These are phyloP conservation scores for Colletotrichum sp. DNA, from an alignment of 2,329 filamentous ascomycete species.

Conservation along the genomic window DNA sequence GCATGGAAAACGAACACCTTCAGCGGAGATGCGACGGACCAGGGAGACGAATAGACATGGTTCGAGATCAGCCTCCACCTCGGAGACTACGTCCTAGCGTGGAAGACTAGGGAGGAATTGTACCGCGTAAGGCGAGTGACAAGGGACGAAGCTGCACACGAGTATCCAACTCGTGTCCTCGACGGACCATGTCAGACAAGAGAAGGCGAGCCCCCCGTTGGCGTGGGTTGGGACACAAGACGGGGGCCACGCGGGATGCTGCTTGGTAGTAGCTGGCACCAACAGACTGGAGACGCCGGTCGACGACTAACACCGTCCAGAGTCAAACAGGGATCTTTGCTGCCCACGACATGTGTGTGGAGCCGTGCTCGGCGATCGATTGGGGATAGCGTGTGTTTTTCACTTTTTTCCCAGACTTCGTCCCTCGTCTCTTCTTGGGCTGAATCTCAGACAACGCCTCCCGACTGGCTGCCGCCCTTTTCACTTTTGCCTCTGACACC, in stretches of 20 bases:
- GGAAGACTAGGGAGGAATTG: not conserved
- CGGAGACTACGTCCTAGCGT: slow-evolving; percentile 8
- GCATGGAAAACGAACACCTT: not conserved
- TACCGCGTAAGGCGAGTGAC: slow-evolving; percentile 6
- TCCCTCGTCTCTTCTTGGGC: slow-evolving; percentile 2
- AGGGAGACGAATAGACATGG: slow-evolving; percentile 17
- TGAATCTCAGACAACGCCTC: not conserved
- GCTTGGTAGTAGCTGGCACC: not conserved
- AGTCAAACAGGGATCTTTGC: not conserved
- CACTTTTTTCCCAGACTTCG: slow-evolving; percentile 14
- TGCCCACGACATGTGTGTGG: not conserved
- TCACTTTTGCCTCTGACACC: slow-evolving; percentile 13
- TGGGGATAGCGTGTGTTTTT: slow-evolving; percentile 7
- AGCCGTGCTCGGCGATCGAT: slow-evolving; percentile 8
- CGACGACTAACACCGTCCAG: not conserved
- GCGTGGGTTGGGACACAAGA: not conserved
- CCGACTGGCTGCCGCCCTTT: slow-evolving; percentile 8
- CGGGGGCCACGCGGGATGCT: not conserved
- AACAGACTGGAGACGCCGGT: not conserved
- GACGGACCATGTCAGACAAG: not conserved
- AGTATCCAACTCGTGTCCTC: not conserved
- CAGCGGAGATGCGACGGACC: slow-evolving; percentile 12
- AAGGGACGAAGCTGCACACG: not conserved
- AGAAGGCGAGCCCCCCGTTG: not conserved
- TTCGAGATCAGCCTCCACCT: slow-evolving; percentile 12